Percentiles rank a stretch among this genome's conserved stretches.
Conservation (phyloP, 108 stramenopile genomes). For the Fistulifera pelliculosa region DNA sequence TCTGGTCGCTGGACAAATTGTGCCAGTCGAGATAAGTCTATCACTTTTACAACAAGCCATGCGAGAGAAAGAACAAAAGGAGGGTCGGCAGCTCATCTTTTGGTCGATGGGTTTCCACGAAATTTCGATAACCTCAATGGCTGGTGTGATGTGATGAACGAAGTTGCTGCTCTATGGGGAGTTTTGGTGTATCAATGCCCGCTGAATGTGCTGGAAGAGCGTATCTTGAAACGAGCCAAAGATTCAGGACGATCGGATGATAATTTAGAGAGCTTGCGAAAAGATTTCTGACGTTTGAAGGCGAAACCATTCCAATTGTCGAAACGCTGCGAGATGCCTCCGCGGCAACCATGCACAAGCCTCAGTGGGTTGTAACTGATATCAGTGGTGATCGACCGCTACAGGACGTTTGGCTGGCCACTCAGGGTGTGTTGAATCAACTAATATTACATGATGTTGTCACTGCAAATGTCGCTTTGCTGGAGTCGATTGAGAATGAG, state of each 20-base stretch:
- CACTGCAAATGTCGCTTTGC: constrained; percentile 40
- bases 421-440: constrained; percentile 52
- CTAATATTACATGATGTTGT: constrained; percentile 60
- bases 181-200: constrained; percentile 90
- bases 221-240: constrained; percentile 74
- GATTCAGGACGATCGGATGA: constrained; percentile 89
- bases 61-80: constrained; percentile 24
- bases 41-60: constrained; percentile 76
- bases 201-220: constrained; percentile 60
- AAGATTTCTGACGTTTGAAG: constrained; percentile 79
- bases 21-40: constrained; percentile 90
- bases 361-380: constrained; percentile 33
- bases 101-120: constrained; percentile 98
- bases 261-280: constrained; percentile 73
- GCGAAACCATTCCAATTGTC: constrained; percentile 76
- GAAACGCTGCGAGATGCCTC: constrained; percentile 39
- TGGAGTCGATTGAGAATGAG: constrained; percentile 33
- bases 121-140: constrained; percentile 87
- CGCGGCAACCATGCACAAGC: constrained; percentile 9
- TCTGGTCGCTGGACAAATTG: constrained; percentile 87
- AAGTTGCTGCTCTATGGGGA: constrained; percentile 42
- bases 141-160: constrained; percentile 62
- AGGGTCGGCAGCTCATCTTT: constrained; percentile 56
- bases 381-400: constrained; percentile 55
- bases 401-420: constrained; percentile 69